Percentiles rank a stretch among this genome's conserved stretches.
These are phyloP conservation scores for Limtongia smithiae DNA, from an alignment of 805 yeast species.

Conservation along the genomic window DNA sequence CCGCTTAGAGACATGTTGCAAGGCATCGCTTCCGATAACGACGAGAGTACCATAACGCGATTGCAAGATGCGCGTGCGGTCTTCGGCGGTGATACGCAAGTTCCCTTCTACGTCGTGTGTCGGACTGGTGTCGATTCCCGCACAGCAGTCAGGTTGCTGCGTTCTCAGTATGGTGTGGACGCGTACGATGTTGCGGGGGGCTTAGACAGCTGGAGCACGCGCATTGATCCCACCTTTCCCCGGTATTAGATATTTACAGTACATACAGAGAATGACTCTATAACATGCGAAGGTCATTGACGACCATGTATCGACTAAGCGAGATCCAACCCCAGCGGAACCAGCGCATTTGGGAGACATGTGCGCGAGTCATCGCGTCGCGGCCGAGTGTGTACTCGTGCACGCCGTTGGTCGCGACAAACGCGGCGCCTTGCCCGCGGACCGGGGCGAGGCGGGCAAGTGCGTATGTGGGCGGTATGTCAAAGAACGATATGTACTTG, in stretches of 20 bases:
- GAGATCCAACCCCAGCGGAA: conserved; percentile 85
- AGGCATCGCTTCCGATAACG: conserved; percentile 31
- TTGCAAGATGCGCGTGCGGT: background rate
- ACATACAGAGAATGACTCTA: background rate
- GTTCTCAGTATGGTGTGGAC: conserved; percentile 48
- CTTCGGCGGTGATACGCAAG: conserved; percentile 24
- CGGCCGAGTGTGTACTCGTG: conserved; percentile 39
- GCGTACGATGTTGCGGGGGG: conserved; percentile 80
- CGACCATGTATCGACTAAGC: conserved; percentile 70
- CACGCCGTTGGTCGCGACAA: conserved; percentile 34
- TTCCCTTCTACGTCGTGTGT: conserved; percentile 62
- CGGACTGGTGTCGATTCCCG: conserved; percentile 91
- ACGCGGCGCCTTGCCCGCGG: conserved; percentile 10
- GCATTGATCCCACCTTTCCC: conserved; percentile 60
- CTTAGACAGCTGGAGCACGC: conserved; percentile 58
- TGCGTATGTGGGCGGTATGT: conserved; percentile 33
- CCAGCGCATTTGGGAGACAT: conserved; percentile 91
- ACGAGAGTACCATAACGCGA: conserved; percentile 7
- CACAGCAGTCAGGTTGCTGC: conserved; percentile 58
- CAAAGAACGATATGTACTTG: conserved; percentile 39
- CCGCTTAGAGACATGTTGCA: conserved; percentile 52
- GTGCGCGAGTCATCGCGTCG: conserved; percentile 78
- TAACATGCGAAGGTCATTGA: conserved; percentile 54
- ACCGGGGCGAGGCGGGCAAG: conserved; percentile 15
- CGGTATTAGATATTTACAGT: conserved; percentile 48